Evolutionary conservation across 768 basidiomycete genomes (phyloP).

Genomic region (Boletus pseudo-olivaceus): DNA sequence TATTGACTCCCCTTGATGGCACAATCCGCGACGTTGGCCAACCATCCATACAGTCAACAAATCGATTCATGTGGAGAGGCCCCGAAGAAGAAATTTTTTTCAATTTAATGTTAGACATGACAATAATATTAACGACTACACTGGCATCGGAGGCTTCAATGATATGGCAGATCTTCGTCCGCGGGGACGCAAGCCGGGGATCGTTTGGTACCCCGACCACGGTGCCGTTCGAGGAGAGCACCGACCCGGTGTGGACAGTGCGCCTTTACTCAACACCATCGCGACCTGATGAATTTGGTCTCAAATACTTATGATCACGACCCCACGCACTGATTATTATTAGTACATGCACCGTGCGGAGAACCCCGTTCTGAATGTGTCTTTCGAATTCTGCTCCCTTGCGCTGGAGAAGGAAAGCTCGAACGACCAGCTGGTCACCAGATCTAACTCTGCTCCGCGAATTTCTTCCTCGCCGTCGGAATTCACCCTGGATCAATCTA

Average conservation of each 20-base stretch:
- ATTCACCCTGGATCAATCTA: constrained; percentile 15
- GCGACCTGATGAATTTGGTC: not conserved
- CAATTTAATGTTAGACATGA: too few relatives aligned
- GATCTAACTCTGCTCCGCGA: not conserved
- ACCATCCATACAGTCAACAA: not conserved
- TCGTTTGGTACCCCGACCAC: too few relatives aligned
- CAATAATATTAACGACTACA: not conserved
- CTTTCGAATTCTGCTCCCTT: not conserved
- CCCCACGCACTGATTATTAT: not conserved
- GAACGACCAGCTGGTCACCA: not conserved
- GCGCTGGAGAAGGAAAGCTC: not conserved
- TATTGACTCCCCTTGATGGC: too few relatives aligned
- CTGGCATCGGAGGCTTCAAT: not conserved
- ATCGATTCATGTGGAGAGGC: not conserved
- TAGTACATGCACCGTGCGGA: not conserved
- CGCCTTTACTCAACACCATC: not conserved
- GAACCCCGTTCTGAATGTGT: not conserved
- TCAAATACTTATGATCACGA: not conserved
- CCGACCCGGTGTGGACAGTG: not conserved
- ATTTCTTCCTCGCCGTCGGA: too few relatives aligned
- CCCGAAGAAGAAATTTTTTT: too few relatives aligned
- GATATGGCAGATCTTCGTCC: not conserved
- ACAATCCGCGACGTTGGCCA: too few relatives aligned
- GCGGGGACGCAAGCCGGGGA: too few relatives aligned
- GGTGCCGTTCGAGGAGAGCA: too few relatives aligned